Evolutionary conservation across 257 asterid species (phyloP).

Genomic region (Solanum chiquidenum): DNA sequence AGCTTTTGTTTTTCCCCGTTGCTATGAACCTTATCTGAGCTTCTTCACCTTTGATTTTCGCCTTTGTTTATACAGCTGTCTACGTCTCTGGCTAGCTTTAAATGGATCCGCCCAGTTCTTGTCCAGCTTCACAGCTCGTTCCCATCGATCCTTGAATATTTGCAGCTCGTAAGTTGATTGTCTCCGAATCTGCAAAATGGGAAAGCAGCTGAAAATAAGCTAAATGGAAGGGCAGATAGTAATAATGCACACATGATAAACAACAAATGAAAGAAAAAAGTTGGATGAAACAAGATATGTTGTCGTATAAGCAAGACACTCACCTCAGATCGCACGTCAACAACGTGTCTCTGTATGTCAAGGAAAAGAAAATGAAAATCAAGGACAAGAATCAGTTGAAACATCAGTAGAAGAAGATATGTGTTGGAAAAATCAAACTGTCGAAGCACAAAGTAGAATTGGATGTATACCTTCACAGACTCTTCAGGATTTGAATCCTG

Average conservation of each 20-base stretch:
- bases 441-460: background rate
- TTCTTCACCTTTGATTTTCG: constrained; percentile 19
- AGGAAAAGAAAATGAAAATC: background rate
- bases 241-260: background rate
- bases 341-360: constrained; percentile 36
- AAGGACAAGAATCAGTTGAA: background rate
- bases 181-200: constrained; percentile 4
- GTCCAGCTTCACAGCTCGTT: constrained; percentile 58
- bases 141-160: constrained; percentile 74
- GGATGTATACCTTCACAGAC: constrained; percentile 33
- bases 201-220: background rate
- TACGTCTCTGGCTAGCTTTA: constrained; percentile 11
- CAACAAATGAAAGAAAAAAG: background rate
- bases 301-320: constrained; percentile 10
- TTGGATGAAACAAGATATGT: background rate
- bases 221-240: background rate
- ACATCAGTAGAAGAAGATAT: background rate
- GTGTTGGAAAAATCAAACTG: background rate
- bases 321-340: constrained; percentile 79
- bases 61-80: constrained; percentile 14
- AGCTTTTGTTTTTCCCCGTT: background rate
- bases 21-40: background rate
- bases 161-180: constrained; percentile 54
- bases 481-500: constrained; percentile 36
- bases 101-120: constrained; percentile 69